Evolutionary conservation across 1,139 yeast species (phyloP).

Genomic region (Pichia sp.): DNA sequence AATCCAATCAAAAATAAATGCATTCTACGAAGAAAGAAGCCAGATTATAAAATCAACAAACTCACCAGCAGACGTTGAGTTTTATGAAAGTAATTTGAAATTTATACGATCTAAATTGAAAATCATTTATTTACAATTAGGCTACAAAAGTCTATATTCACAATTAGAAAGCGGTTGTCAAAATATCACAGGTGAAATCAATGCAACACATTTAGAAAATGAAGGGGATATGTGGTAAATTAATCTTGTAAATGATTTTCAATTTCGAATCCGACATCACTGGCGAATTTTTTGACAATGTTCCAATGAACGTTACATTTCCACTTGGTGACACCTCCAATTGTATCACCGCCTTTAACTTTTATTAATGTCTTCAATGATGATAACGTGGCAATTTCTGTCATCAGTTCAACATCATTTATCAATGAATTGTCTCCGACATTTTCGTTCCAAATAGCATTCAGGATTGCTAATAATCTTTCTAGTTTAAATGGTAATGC

Average conservation of each 20-base stretch:
- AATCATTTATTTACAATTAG: conserved; percentile 17
- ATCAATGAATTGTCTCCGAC: conserved; percentile 25
- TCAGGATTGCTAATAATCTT: conserved; percentile 41
- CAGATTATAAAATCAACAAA: conserved; percentile 15
- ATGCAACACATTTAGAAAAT: conserved; percentile 15
- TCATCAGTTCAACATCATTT: conserved; percentile 39
- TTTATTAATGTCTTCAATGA: conserved; percentile 37
- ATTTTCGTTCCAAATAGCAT: conserved; percentile 34
- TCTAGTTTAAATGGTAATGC: conserved; percentile 45
- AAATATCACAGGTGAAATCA: conserved; percentile 18
- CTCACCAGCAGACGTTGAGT: conserved; percentile 18
- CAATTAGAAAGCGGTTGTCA: conserved; percentile 16
- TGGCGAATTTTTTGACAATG: conserved; percentile 35
- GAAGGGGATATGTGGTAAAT: conserved; percentile 23
- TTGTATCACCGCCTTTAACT: conserved; percentile 34
- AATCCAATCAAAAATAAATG: conserved; percentile 10
- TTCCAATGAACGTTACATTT: conserved; percentile 43
- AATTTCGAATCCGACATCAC: conserved; percentile 40
- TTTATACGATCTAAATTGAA: conserved; percentile 19
- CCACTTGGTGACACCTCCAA: conserved; percentile 47
- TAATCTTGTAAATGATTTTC: conserved; percentile 32
- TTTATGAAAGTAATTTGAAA: conserved; percentile 19
- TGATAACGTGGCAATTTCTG: conserved; percentile 43
- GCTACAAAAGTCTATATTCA: conserved; percentile 15
- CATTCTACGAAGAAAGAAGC: conserved; percentile 9